These are phyloP conservation scores for Polyrhizophydium stewartii DNA, from an alignment of 371 early-diverging fungal genomes.

Conservation along the genomic window DNA sequence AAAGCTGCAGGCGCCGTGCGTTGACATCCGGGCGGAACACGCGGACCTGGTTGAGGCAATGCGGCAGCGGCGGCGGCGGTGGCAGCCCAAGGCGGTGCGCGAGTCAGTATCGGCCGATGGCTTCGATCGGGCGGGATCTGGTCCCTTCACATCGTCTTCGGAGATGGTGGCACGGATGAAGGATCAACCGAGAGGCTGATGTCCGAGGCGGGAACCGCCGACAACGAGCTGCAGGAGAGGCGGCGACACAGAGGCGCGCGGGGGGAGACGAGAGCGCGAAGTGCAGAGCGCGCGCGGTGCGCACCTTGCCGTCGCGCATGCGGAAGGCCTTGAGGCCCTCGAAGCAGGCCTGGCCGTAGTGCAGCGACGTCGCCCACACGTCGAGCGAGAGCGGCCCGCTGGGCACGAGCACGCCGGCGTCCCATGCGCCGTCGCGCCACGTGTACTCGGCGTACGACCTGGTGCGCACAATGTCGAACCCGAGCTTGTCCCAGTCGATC, in stretches of 20 bases:
- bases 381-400: constrained; percentile 32
- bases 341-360: constrained; percentile 77
- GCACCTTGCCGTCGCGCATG: constrained; percentile 56
- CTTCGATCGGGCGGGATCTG: too few relatives aligned
- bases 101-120: too few relatives aligned
- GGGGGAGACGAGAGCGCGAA: background rate
- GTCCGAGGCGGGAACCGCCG: too few relatives aligned
- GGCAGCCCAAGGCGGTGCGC: background rate
- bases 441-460: constrained; percentile 62
- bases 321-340: constrained; percentile 83
- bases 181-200: too few relatives aligned
- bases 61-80: background rate
- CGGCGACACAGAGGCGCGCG: too few relatives aligned
- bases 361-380: constrained; percentile 53
- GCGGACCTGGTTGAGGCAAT: constrained; percentile 40
- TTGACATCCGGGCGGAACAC: constrained; percentile 73
- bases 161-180: too few relatives aligned
- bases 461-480: constrained; percentile 63
- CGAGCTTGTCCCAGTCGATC: constrained; percentile 66
- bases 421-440: constrained; percentile 61
- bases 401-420: constrained; percentile 52
- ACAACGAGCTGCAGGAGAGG: too few relatives aligned
- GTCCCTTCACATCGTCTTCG: too few relatives aligned
- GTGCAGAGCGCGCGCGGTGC: background rate
- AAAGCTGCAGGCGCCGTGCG: constrained; percentile 59